Percentiles rank a stretch among this genome's conserved stretches.
phyloP scores from a whole-genome alignment of 208 protist genomes.

The Phytomonas francai region DNA sequence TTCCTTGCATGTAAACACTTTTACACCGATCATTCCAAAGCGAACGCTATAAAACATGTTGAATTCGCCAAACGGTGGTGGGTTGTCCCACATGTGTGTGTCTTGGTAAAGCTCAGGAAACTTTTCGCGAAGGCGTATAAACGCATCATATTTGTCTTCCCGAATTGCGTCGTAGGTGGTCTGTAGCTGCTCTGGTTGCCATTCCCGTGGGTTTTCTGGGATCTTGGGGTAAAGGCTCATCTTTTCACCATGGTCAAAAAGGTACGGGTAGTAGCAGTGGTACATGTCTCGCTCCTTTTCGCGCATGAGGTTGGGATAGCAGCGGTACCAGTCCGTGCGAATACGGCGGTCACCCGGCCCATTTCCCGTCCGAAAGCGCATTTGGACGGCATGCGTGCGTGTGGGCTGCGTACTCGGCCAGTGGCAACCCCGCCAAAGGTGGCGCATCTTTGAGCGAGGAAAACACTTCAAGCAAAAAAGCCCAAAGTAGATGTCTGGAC shows the following conservation, averaged over 20 bases:
- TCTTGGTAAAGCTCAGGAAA: constrained; percentile 92
- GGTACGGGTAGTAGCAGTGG: constrained; percentile 91
- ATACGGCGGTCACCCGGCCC: constrained; percentile 79
- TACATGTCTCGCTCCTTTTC: constrained; percentile 91
- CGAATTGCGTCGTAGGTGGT: constrained; percentile 92
- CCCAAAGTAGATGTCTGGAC: neutral
- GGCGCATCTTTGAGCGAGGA: neutral
- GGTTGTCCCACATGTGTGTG: constrained; percentile 88
- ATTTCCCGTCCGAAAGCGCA: constrained; percentile 56
- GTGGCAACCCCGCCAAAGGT: neutral
- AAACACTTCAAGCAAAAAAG: neutral
- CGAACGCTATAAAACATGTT: constrained; percentile 93
- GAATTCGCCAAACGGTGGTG: constrained; percentile 90
- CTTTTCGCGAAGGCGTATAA: constrained; percentile 84
- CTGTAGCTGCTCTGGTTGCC: constrained; percentile 87
- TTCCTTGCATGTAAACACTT: constrained; percentile 88
- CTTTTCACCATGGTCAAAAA: constrained; percentile 89
- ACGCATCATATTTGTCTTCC: constrained; percentile 92
- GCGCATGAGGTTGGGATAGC: constrained; percentile 84
- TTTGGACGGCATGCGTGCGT: constrained; percentile 8
- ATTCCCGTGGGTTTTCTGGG: constrained; percentile 83
- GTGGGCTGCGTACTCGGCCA: neutral
- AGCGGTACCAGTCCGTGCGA: constrained; percentile 84
- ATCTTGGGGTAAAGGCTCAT: constrained; percentile 92
- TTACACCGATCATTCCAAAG: constrained; percentile 88